Evolutionary conservation across 305 asterid genomes (phyloP), one percentile per base, ranked within the genome.

Genomic region (Fraxinus xanthoxyloides): DNA sequence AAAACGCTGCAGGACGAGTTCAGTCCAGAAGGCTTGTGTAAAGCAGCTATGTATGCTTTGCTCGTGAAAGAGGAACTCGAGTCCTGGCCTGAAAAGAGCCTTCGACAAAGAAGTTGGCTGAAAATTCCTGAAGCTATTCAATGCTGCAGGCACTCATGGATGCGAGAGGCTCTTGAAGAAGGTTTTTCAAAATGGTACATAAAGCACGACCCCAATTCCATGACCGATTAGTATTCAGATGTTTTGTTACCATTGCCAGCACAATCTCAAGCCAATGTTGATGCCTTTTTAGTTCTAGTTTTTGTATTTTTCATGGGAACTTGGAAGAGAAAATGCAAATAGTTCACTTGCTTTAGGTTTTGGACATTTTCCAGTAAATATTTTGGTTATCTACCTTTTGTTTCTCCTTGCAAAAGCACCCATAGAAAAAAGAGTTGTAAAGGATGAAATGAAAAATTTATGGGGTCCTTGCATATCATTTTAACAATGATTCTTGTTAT

Each of bases 1-100:
- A 94, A 92, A 83, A 91, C 97, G 3, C 90, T 94, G 32, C 90
- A 88, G 82, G 98, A 94, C 21, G 94, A 91, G 76, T 91, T 6
- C 56, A 94, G 97, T 70, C 96, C 97, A 7, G 95, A 94, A 85
- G 98, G 98, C 61, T 84, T 94, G 76, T 94, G 98, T 83, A 91
- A 88, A 88, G 98, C 98, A 63, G 90, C 92, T 40, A 91, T 94
- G 98, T 94, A 88, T 36, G 95, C 94, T 63, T 84, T 94, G 85
- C 92, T 88, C 3, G 98, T 94, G 86, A 92, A 82, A 74, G 96
- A 92, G 78, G 96, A 89, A 79, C 94, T 94, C 4, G 92, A 94
- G 13, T 92, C 85, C 2, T 94, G 97, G 98, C 98, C 98, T 0
- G 97, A 94, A 46, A 89, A 91, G 82, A 88, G 91, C 84, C 91